Percentiles rank a stretch among this genome's conserved stretches.
These are phyloP conservation scores for Neopestalotiopsis clavispora DNA, from an alignment of 2,329 filamentous ascomycete species.

Conservation along the genomic window DNA sequence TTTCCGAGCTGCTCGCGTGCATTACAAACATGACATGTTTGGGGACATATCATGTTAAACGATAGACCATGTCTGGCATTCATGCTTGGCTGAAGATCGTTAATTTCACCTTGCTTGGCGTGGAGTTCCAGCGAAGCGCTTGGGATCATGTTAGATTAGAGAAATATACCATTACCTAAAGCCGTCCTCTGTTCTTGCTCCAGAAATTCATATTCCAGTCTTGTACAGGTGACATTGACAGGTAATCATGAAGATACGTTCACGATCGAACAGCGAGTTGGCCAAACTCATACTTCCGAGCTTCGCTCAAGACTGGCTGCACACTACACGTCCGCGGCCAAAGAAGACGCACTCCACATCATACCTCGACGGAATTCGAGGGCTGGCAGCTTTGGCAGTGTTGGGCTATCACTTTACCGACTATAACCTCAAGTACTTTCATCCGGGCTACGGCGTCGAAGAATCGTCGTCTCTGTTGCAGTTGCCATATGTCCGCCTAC, in stretches of 20 bases:
- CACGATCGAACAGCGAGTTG: neutral
- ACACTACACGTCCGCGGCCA: neutral
- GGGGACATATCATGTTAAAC: neutral
- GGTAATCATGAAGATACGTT: neutral
- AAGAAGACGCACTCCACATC: slow-evolving; percentile 43
- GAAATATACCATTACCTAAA: too few species aligned
- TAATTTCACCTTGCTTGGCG: too few species aligned
- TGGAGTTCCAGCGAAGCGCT: too few species aligned
- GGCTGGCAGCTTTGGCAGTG: slow-evolving; percentile 52
- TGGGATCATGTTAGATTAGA: too few species aligned
- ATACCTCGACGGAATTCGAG: slow-evolving; percentile 56
- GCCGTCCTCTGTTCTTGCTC: neutral
- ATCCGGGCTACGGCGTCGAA: slow-evolving; percentile 40
- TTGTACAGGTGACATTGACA: neutral
- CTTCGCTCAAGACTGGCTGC: neutral
- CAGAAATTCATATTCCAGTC: neutral
- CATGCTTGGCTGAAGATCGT: neutral
- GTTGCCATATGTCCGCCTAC: slow-evolving; percentile 35
- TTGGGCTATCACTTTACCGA: slow-evolving; percentile 47
- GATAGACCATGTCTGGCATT: neutral
- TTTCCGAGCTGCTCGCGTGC: neutral
- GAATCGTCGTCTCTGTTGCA: slow-evolving; percentile 42
- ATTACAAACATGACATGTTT: neutral
- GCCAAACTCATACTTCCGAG: neutral
- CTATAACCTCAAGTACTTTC: slow-evolving; percentile 40